Base-by-base conservation (phyloP, 768 basidiomycete genomes). In the Gyrodon lividus region DNA sequence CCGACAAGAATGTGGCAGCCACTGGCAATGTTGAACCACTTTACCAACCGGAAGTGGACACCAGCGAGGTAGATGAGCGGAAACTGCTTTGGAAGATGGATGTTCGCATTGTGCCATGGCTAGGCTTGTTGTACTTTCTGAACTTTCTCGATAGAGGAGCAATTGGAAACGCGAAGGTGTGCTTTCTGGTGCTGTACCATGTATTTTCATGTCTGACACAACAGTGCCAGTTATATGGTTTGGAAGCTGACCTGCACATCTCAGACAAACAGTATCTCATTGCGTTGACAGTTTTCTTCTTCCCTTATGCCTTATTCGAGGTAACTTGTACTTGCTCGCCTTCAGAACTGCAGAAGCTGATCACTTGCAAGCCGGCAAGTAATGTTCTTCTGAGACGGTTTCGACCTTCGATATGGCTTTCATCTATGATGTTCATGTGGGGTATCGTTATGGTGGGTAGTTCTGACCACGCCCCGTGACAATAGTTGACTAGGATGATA, bases 231-330 rank as follows among this genome's bases (percentile, higher is more conserved):
- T 60, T 89, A 39, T 87, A 87, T 53, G 65, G 75, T 50, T 70
- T 89, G 52, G 79, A 78, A 56, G 57, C 54, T 14, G 82, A 86
- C 58, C 68, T 87, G 38, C 70, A 79, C 28, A 80, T 87, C 23
- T 77, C 74, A 6, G 81, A 87, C 59, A 77, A 71, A 42, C 84
- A 87, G 59, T 87, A 87, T 62, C 72, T 87, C 26, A 73, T 85
- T 47, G 83, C 84, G 4, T 70, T 87, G 44, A 86, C 84, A 4
- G 76, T 87, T 4, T 90, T 91, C 74, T 91, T 89, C 71, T 84
- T 88, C 50, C 83, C 83, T 8, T 90, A 85, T 63, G 74, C 86
- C 20, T 53, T 84, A 37, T 82, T 89, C 14, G 87, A 88, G 76
- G 87, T 84, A 31, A 52, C 72, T 50, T 48, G 26, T 41, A 23